These are phyloP conservation scores for Macrolepiota fuliginosa DNA, from an alignment of 768 basidiomycete species.

Conservation along the genomic window DNA sequence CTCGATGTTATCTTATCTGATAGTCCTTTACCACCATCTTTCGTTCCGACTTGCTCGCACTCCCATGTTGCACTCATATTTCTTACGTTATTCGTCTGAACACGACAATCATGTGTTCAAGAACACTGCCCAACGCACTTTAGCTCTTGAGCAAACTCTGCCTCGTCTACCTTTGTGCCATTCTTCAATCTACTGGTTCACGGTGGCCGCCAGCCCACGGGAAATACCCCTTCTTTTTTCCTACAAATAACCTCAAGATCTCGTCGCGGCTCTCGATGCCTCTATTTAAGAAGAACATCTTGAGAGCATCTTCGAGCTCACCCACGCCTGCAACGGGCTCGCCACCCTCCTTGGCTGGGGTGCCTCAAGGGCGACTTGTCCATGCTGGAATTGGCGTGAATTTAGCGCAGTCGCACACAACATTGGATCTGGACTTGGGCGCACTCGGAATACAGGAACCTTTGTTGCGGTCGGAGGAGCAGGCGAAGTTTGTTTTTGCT, in stretches of 20 bases:
- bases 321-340: neutral
- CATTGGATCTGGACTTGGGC: neutral
- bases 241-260: neutral
- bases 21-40: no score
- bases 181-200: no score
- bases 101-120: no score
- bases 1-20: no score
- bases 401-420: neutral
- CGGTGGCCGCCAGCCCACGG: no score
- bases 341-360: neutral
- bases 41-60: no score
- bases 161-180: neutral
- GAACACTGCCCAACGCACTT: neutral
- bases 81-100: no score
- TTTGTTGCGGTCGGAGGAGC: neutral
- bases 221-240: neutral
- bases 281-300: neutral
- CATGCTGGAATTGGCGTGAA: neutral
- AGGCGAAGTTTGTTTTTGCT: constrained; percentile 29
- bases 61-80: no score
- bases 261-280: neutral
- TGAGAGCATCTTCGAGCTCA: neutral
- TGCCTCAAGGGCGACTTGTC: neutral
- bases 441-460: neutral
- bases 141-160: neutral